Conservation (phyloP, 495 filamentous ascomycete genomes). For the Aspergillus bertholletiae region DNA sequence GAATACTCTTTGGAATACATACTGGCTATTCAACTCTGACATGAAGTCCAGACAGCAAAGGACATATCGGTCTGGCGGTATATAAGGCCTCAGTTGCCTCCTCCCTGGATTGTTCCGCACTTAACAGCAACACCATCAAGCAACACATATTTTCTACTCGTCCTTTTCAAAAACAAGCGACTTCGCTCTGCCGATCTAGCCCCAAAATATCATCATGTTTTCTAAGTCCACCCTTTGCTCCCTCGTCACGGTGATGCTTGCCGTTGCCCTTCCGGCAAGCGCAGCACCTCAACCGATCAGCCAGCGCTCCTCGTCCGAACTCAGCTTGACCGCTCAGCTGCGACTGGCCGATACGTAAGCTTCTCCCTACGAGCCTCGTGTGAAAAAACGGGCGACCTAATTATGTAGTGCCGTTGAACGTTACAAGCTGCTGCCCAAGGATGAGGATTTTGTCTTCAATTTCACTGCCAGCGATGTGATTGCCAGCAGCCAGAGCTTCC, state of each 20-base stretch:
- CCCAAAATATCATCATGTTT: slow-evolving; percentile 13
- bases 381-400: slow-evolving; percentile 1
- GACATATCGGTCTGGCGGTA: background rate
- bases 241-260: slow-evolving; percentile 2
- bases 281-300: slow-evolving; percentile 17
- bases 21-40: background rate
- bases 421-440: slow-evolving; percentile 29
- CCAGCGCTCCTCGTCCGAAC: slow-evolving; percentile 16
- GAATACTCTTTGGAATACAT: slow-evolving; percentile 9
- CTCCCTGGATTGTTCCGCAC: background rate
- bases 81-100: slow-evolving; percentile 2
- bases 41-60: too few species aligned
- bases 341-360: slow-evolving; percentile 23
- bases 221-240: slow-evolving; percentile 9
- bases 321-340: slow-evolving; percentile 22
- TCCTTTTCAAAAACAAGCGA: too few species aligned
- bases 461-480: slow-evolving; percentile 23
- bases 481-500: slow-evolving; percentile 22
- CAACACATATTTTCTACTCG: too few species aligned
- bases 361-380: background rate
- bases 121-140: background rate
- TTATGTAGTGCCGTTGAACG: slow-evolving; percentile 28
- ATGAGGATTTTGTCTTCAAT: slow-evolving; percentile 42
- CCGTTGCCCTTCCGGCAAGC: slow-evolving; percentile 11
- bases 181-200: background rate